A percentile compares a stretch with the other conserved stretches of the same genome.
These are phyloP conservation scores for Solanum megistacrolobum DNA, from an alignment of 257 asterid species.

Conservation along the genomic window DNA sequence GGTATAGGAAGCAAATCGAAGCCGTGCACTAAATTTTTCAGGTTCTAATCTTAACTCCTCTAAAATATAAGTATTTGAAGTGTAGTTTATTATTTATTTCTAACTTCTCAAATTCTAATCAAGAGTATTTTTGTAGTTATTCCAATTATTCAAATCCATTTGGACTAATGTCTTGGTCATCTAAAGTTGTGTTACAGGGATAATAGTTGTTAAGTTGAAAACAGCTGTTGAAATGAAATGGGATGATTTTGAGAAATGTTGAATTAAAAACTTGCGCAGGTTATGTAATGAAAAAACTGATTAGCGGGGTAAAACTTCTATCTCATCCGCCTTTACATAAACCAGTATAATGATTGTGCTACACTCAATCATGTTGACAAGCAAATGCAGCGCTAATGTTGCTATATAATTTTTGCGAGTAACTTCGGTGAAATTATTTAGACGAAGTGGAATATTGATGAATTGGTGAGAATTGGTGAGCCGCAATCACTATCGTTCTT, in stretches of 20 bases:
- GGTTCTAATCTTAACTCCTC: conserved; percentile 87
- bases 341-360: not conserved
- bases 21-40: conserved; percentile 99
- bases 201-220: conserved; percentile 24
- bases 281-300: conserved; percentile 10
- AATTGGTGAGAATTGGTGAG: not conserved
- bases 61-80: conserved; percentile 26
- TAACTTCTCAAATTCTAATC: conserved; percentile 18
- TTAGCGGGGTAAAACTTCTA: conserved; percentile 1
- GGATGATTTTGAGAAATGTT: conserved; percentile 15
- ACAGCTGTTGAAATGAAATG: conserved; percentile 22
- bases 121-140: conserved; percentile 1
- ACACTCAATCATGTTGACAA: not conserved
- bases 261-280: conserved; percentile 15
- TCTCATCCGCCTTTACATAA: not conserved
- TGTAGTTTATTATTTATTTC: conserved; percentile 14
- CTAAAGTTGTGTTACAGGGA: conserved; percentile 55
- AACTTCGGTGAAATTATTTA: not conserved
- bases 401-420: not conserved
- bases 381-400: not conserved
- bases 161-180: conserved; percentile 45
- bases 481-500: not conserved
- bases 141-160: conserved; percentile 2
- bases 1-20: conserved; percentile 99
- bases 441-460: not conserved